Conservation (phyloP, 768 basidiomycete genomes). For the Hygrophoropsis aurantiaca region DNA sequence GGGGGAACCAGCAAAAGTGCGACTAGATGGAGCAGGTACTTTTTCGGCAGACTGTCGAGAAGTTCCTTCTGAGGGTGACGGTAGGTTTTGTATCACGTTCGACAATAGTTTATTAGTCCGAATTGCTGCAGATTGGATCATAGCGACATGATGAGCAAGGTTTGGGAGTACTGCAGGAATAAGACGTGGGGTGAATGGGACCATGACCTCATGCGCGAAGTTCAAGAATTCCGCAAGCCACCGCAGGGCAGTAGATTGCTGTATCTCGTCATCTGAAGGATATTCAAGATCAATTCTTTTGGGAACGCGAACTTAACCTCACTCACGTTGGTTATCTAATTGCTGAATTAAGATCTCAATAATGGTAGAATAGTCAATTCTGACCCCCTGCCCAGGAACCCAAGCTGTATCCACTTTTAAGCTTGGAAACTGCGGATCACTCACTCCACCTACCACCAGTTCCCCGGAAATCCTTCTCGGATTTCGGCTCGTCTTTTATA, state of each 20-base stretch:
- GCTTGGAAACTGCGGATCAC: not conserved
- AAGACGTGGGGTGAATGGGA: constrained; percentile 91
- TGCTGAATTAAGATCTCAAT: constrained; percentile 92
- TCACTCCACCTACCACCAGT: constrained; percentile 53
- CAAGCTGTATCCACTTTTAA: constrained; percentile 50
- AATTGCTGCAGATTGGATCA: constrained; percentile 85
- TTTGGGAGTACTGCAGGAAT: constrained; percentile 93
- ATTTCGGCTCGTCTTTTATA: constrained; percentile 42
- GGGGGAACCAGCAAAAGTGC: constrained; percentile 51
- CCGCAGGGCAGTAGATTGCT: constrained; percentile 88
- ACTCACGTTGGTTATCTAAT: constrained; percentile 78
- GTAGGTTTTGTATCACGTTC: constrained; percentile 82
- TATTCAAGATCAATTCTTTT: not conserved
- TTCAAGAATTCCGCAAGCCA: constrained; percentile 92
- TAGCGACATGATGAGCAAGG: constrained; percentile 85
- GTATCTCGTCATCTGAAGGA: constrained; percentile 78
- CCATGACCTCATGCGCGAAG: constrained; percentile 88
- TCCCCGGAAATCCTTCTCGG: constrained; percentile 56
- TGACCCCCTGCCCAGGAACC: constrained; percentile 93
- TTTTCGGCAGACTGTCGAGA: constrained; percentile 27
- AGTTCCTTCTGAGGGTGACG: constrained; percentile 59
- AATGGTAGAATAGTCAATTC: constrained; percentile 87
- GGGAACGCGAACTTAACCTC: not conserved
- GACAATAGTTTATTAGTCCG: constrained; percentile 85
- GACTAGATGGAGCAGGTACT: constrained; percentile 31